Evolutionary conservation across 441 rosid genomes (phyloP), one percentile per base, ranked within the genome.

Genomic region (Brassica hybrid): DNA sequence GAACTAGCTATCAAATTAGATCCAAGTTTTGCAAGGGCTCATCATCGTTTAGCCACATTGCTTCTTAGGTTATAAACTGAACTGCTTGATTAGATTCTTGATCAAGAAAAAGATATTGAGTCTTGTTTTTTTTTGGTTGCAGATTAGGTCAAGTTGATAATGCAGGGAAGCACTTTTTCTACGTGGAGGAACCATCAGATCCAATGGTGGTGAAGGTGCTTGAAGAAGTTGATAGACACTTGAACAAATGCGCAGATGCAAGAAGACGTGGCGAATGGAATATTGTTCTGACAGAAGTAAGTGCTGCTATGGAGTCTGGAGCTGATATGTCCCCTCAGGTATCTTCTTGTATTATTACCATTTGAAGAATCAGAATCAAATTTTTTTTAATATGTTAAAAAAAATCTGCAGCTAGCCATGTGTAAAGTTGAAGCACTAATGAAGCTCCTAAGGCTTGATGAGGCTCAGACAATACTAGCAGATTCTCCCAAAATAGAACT

Each of bases 291-390:
- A 84, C 88, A 77, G 96, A 94, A 89, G 73, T 76, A 45, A 88
- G 85, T 43, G 87, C 91, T 11, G 88, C 93, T 59, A 86, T 92
- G 74, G 80, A 84, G 18, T 86, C 89, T 74, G 98, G 98, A 16
- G 97, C 96, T 34, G 96, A 94, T 76, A 79, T 48, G 64, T 94
- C 86, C 74, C 89, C 90, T 74, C 98, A 86, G 98, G 98, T 94
- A 54, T 25, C 21, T 61, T 45, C 50, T 71, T 78, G 57, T 27
- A 50, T 78, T 21, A 21, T 6, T 21, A 18, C 9, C 58, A 72
- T 63, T 3, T 19, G 0, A 7, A 30, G 30, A 52, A 73, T 19
- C 43, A 43, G 65, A 60, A 60, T 58, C 8, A 2, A 13, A 27
- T 21, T 21, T 21, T 21, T 21, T 21, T 21, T 21, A 41, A 0